phyloP scores from a whole-genome alignment of 768 basidiomycete genomes.

The Chalciporus pseudorubinellus region DNA sequence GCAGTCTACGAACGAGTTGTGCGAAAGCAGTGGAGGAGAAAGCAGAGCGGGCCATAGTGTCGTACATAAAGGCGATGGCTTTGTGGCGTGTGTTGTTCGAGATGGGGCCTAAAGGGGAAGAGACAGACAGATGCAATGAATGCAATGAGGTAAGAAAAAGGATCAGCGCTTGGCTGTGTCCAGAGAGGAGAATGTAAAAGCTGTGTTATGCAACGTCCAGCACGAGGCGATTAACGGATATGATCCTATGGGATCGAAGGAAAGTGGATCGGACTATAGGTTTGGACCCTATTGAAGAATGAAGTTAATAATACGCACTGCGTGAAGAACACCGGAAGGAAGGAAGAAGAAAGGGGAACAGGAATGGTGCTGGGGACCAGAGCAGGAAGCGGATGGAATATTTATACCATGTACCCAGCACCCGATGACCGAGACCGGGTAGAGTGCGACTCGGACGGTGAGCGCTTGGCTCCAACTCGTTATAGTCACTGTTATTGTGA shows the following conservation, averaged over 20 bases:
- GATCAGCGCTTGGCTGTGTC: background rate
- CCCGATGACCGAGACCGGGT: background rate
- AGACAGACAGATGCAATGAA: background rate
- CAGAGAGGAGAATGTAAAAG: background rate
- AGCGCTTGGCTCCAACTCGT: slow-evolving; percentile 12
- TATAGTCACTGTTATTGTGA: slow-evolving; percentile 10
- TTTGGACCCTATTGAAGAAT: slow-evolving; percentile 2
- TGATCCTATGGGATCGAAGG: background rate
- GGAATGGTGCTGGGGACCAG: slow-evolving; percentile 12
- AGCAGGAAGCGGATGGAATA: background rate
- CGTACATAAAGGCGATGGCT: slow-evolving; percentile 1
- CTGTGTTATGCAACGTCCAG: background rate
- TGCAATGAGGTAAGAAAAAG: too few species aligned
- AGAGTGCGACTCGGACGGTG: background rate
- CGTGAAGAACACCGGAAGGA: slow-evolving; percentile 11
- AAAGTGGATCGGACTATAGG: background rate
- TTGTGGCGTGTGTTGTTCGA: background rate
- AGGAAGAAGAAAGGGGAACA: background rate
- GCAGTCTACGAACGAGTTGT: slow-evolving; percentile 42
- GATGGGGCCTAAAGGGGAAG: background rate
- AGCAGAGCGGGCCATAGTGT: slow-evolving; percentile 21
- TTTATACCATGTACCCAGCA: slow-evolving; percentile 20
- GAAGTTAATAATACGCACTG: slow-evolving; percentile 10
- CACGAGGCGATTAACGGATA: background rate
- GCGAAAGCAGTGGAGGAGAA: slow-evolving; percentile 25